These are phyloP conservation scores for Nannochloropsis gaditana DNA, from an alignment of 108 stramenopile species.

Conservation along the genomic window DNA sequence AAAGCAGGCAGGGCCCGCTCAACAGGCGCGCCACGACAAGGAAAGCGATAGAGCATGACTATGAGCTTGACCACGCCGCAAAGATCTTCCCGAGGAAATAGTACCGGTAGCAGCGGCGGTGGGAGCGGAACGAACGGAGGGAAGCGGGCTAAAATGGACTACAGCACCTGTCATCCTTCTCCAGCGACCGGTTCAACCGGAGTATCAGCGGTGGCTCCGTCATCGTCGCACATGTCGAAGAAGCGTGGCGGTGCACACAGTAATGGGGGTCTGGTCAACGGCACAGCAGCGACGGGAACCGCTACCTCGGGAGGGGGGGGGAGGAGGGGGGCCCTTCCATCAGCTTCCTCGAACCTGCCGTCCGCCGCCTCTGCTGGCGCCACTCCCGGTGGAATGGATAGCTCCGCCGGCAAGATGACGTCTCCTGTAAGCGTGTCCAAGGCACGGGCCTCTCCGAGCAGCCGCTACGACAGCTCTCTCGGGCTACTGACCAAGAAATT, in stretches of 20 bases:
- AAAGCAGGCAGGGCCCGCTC: too few relatives aligned
- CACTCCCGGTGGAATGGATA: neutral
- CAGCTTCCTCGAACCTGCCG: neutral
- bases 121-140: neutral
- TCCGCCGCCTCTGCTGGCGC: neutral
- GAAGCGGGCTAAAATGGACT: neutral
- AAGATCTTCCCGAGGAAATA: conserved; percentile 9
- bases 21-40: neutral
- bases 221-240: neutral
- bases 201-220: neutral
- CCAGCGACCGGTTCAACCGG: neutral
- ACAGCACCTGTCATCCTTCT: neutral
- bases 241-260: neutral
- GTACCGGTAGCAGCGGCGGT: conserved; percentile 3
- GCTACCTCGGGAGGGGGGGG: neutral
- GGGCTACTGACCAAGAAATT: conserved; percentile 84
- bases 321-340: neutral
- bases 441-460: conserved; percentile 8
- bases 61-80: neutral
- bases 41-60: neutral
- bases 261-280: neutral
- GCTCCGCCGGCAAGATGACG: neutral
- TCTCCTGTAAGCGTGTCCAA: neutral
- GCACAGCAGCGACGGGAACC: neutral
- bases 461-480: conserved; percentile 74